phyloP scores from a whole-genome alignment of 2,329 filamentous ascomycete genomes.

The Graphilbum fragrans region DNA sequence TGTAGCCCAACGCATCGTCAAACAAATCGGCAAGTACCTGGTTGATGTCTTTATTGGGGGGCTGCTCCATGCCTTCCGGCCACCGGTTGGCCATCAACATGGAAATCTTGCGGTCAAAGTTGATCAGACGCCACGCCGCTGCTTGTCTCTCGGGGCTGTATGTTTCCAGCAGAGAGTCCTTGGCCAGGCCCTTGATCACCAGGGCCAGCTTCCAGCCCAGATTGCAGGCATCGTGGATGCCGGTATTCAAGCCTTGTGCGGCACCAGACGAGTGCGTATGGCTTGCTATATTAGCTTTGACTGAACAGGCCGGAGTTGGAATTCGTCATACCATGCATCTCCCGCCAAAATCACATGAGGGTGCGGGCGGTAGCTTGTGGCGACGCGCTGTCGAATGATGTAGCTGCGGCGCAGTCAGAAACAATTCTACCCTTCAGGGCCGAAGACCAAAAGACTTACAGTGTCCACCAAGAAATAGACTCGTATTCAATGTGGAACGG shows the following conservation, averaged over 20 bases:
- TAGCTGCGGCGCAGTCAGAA: too few species aligned
- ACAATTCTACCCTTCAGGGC: too few species aligned
- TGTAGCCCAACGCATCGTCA: too few species aligned
- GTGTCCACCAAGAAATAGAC: too few species aligned
- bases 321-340: not conserved
- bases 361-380: not conserved
- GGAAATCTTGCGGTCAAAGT: not conserved
- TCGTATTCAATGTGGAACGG: too few species aligned
- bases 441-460: too few species aligned
- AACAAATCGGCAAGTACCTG: too few species aligned
- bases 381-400: not conserved
- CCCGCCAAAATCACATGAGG: not conserved
- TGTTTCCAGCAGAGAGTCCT: not conserved
- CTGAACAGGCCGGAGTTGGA: not conserved
- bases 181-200: not conserved
- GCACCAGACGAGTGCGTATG: constrained; percentile 55
- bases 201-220: constrained; percentile 41
- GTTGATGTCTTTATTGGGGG: too few species aligned
- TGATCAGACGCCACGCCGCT: not conserved
- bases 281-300: not conserved
- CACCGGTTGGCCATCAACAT: not conserved
- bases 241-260: constrained; percentile 48
- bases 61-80: not conserved
- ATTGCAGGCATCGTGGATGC: constrained; percentile 50
- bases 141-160: not conserved